These are phyloP conservation scores for Penicillium robsamsonii DNA, from an alignment of 495 filamentous ascomycete genomes.

Conservation along the genomic window DNA sequence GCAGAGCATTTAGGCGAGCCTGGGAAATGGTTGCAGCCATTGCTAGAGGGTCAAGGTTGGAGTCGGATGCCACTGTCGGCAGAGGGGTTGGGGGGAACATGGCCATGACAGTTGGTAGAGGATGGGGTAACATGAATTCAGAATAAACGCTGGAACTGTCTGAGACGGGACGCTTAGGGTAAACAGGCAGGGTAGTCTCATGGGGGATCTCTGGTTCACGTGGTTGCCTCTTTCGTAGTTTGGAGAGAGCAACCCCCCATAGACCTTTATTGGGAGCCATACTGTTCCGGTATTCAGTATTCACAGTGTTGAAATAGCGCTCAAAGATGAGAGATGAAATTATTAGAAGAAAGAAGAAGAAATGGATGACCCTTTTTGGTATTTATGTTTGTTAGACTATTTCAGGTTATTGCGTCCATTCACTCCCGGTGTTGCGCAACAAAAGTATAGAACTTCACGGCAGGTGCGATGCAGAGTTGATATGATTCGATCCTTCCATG, in stretches of 20 bases:
- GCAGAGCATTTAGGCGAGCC: background rate
- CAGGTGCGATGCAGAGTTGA: too few species aligned
- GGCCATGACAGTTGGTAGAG: background rate
- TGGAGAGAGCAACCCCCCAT: background rate
- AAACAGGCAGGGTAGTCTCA: background rate
- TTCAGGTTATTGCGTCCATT: too few species aligned
- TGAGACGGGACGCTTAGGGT: background rate
- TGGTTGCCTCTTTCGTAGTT: background rate
- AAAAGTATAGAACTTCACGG: too few species aligned
- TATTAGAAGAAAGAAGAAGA: too few species aligned
- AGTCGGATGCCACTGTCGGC: background rate
- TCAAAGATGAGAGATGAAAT: too few species aligned
- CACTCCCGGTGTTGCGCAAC: too few species aligned
- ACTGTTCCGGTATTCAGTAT: too few species aligned
- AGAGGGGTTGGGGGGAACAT: background rate
- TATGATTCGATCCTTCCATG: too few species aligned
- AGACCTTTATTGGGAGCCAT: background rate
- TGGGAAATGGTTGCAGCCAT: slow-evolving; percentile 3
- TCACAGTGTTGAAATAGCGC: too few species aligned
- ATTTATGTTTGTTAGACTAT: too few species aligned
- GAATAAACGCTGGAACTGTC: background rate
- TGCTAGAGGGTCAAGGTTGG: background rate
- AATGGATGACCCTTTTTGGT: too few species aligned
- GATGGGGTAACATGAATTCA: background rate
- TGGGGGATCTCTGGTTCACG: background rate